phyloP scores from a whole-genome alignment of 148 eudicot species.

The Rhododendron simsii region DNA sequence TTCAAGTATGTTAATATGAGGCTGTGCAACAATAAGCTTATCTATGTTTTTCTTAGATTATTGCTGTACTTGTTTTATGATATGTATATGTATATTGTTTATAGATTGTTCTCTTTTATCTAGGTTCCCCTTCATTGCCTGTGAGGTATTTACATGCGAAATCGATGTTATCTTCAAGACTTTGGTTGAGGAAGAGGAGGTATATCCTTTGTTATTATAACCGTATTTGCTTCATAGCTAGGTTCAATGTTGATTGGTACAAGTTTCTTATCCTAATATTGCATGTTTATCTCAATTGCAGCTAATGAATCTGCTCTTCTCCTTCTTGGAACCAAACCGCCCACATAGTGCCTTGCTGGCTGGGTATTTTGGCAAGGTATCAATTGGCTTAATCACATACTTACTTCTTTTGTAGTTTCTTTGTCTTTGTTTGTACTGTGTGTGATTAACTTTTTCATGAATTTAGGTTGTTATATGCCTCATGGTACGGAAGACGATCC shows the following conservation, averaged over 20 bases:
- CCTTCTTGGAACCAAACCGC: slow-evolving; percentile 86
- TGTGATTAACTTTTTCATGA: neutral
- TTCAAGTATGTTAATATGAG: slow-evolving; percentile 59
- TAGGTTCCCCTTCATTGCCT: slow-evolving; percentile 94
- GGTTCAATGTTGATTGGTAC: neutral
- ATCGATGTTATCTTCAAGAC: slow-evolving; percentile 96
- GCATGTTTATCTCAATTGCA: slow-evolving; percentile 30
- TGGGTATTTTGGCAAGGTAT: slow-evolving; percentile 95
- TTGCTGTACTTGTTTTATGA: neutral
- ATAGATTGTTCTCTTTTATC: slow-evolving; percentile 7
- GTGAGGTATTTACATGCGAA: slow-evolving; percentile 96
- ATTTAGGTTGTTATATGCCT: slow-evolving; percentile 89
- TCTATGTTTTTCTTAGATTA: neutral
- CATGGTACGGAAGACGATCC: slow-evolving; percentile 84
- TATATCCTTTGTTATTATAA: slow-evolving; percentile 14
- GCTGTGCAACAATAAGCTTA: slow-evolving; percentile 1
- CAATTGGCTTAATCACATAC: neutral
- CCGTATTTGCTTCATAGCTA: neutral
- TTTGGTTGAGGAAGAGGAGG: slow-evolving; percentile 97
- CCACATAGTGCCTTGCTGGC: slow-evolving; percentile 84
- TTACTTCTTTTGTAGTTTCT: neutral
- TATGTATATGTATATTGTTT: neutral
- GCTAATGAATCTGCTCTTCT: slow-evolving; percentile 91
- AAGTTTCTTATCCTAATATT: neutral
- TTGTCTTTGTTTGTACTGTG: slow-evolving; percentile 6